Evolutionary conservation across 2,329 filamentous ascomycete species (phyloP).

Genomic region (Orbilia javanica): DNA sequence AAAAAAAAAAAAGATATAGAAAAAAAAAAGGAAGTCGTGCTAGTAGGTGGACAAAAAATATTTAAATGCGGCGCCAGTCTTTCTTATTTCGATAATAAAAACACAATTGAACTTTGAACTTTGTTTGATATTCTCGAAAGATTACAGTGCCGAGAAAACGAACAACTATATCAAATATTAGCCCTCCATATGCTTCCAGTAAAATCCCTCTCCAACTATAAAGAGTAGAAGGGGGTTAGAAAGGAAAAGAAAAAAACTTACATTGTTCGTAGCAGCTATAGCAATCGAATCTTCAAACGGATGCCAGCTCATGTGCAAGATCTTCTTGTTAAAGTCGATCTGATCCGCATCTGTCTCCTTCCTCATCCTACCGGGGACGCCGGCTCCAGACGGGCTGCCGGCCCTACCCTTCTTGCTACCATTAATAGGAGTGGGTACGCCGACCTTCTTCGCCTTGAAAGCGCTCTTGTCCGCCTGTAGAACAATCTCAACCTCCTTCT

Average conservation of each 20-base stretch:
- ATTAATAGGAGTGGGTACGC: conserved; percentile 97
- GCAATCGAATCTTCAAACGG: conserved; percentile 99
- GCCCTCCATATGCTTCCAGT: not conserved
- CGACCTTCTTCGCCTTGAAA: conserved; percentile 99
- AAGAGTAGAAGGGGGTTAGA: not conserved
- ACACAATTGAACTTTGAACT: conserved; percentile 32
- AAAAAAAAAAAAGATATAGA: not conserved
- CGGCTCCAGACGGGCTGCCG: conserved; percentile 82
- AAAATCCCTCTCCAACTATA: not conserved
- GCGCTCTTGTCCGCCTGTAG: conserved; percentile 98
- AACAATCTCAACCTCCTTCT: conserved; percentile 96
- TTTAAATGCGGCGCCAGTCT: conserved; percentile 40
- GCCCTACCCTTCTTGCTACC: conserved; percentile 91
- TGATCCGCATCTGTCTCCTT: conserved; percentile 99
- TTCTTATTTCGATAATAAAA: conserved; percentile 31
- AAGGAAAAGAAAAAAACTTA: conserved; percentile 70
- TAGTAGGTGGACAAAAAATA: conserved; percentile 37
- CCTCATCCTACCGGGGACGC: conserved; percentile 92
- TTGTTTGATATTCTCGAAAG: conserved; percentile 19
- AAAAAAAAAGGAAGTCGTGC: conserved; percentile 6
- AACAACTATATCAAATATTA: conserved; percentile 71
- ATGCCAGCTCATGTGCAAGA: conserved; percentile 99
- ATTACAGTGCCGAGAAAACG: conserved; percentile 80
- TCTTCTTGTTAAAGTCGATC: conserved; percentile 99
- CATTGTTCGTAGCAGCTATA: conserved; percentile 99